Base-by-base conservation (phyloP, 257 asterid genomes). In the Paraleonurus japonicus region DNA sequence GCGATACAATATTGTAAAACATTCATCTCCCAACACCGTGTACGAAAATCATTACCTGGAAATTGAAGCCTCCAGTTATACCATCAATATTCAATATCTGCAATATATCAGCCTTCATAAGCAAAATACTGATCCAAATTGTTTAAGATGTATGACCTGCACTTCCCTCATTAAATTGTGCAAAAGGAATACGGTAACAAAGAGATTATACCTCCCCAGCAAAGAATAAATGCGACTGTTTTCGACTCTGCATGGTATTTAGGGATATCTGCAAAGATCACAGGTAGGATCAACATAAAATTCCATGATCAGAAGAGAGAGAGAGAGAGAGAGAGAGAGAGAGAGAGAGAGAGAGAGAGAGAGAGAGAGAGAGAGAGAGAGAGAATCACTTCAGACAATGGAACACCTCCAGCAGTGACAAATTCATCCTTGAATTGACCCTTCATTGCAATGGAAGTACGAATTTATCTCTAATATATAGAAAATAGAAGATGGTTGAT, bases 391-490 rank as follows among this genome's bases (percentile, higher is more conserved):
- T 94, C 99, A 24, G 99, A 82, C 85, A 94, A 84, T 12, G 98
- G 96, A 74, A 94, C 90, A 37, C 99, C 99, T 72, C 98, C 99
- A 45, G 96, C 97, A 41, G 96, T 89, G 84, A 94, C 98, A 66
- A 94, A 94, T 82, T 94, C 99, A 69, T 91, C 99, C 93, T 91
- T 94, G 84, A 91, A 94, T 84, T 85, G 96, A 75, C 98, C 96
- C 98, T 94, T 77, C 68, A 76, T 61, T 66, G 64, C 41, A 47
- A 61, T 54, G 37, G 43, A 75, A 55, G 28, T 51, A 8, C 45
- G 7, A 24, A 22, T 53, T 33, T 69, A 72, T 61, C 67, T 65
- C 47, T 17, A 50, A 68, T 24, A 73, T 41, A 70, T 19, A 37
- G 26, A 58, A 70, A 62, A 78, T 6, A 51, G 20, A 65, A 60